phyloP scores from a whole-genome alignment of 169 alveolate genomes.

The Plasmodium blacklocki region DNA sequence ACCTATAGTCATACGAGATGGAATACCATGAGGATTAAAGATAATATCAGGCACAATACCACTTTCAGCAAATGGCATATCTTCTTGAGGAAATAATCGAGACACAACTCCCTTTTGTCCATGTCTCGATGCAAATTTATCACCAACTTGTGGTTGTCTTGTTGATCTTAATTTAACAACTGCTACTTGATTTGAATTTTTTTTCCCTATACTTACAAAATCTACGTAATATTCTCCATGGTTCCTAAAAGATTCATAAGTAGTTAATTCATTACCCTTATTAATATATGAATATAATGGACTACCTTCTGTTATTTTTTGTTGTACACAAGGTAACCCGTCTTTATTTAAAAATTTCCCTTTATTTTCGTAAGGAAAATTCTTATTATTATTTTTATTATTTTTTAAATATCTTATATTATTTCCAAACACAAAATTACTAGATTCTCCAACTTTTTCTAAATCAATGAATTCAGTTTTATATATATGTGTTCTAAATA shows the following conservation, averaged over 20 bases:
- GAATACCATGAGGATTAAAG: conserved; percentile 99
- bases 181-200: conserved; percentile 63
- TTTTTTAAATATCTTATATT: conserved; percentile 44
- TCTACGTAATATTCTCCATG: conserved; percentile 62
- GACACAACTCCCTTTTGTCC: conserved; percentile 99
- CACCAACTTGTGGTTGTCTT: conserved; percentile 98
- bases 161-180: conserved; percentile 79
- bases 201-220: conserved; percentile 21
- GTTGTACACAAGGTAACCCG: conserved; percentile 92
- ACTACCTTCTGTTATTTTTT: conserved; percentile 82
- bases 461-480: conserved; percentile 93
- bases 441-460: conserved; percentile 47
- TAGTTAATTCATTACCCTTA: conserved; percentile 51
- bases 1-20: conserved; percentile 99
- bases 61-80: conserved; percentile 99
- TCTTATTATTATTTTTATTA: background rate
- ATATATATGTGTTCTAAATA: conserved; percentile 97
- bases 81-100: conserved; percentile 97
- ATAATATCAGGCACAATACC: conserved; percentile 99
- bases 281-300: conserved; percentile 80
- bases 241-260: conserved; percentile 41
- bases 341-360: conserved; percentile 58
- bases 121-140: conserved; percentile 99
- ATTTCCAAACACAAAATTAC: conserved; percentile 61
- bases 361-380: conserved; percentile 11